Evolutionary conservation across 805 yeast genomes (phyloP), one percentile per base, ranked within the genome.

Genomic region (Kuraishia hungarica): DNA sequence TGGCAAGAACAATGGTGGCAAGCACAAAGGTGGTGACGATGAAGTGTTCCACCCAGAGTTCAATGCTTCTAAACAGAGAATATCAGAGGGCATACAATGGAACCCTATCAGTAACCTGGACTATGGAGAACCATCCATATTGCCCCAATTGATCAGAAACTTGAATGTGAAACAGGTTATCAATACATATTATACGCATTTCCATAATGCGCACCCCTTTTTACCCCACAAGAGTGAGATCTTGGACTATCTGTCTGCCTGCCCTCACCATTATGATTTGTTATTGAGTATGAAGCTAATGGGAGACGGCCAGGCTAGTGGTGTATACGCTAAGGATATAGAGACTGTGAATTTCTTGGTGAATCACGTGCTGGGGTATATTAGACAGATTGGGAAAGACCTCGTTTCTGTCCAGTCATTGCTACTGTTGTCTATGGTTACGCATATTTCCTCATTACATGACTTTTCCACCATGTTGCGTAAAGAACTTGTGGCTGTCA

Each of bases 381-480:
- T 67, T 4, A 64, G 62, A 51, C 72, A 59, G 53, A 62, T 59
- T 21, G 73, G 73, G 2, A 68, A 70, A 48, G 84, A 79, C 62
- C 63, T 79, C 5, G 61, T 78, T 2, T 62, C 79, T 0, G 56
- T 79, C 21, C 83, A 79, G 57, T 60, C 75, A 0, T 57, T 79
- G 50, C 60, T 76, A 8, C 54, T 79, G 13, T 53, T 76, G 8
- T 68, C 79, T 0, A 68, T 79, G 60, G 69, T 74, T 2, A 69
- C 80, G 17, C 84, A 79, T 58, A 75, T 79, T 24, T 76, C 81
- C n/a, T 76, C 83, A 0, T 59, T 79, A 8, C 83, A 79, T 60
- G 78, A 74, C 46, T 57, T 78, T 50, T 74, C 80, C 50, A 65
- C 72, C 1, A 60, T 68, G 0, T 56, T 79, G n/a, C 70, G 83